These are phyloP conservation scores for Thalia dealbata DNA, from an alignment of 176 grass and related monocot genomes.

Conservation along the genomic window DNA sequence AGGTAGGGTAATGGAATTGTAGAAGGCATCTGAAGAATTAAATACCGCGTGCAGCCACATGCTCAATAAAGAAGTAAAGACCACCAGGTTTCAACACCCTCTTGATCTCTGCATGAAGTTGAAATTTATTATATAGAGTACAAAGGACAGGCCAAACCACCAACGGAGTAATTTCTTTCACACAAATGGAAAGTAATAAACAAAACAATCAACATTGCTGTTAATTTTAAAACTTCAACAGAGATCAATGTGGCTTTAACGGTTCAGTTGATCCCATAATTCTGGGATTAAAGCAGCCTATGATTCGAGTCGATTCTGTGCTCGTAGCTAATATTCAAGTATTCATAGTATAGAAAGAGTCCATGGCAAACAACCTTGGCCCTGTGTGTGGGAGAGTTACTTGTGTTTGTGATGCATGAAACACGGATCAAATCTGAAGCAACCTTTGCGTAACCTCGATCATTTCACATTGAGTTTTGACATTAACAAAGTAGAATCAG, in stretches of 20 bases:
- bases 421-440: neutral
- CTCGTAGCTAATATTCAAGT: neutral
- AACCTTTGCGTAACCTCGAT: neutral
- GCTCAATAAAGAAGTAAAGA: slow-evolving; percentile 74
- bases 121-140: slow-evolving; percentile 1
- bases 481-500: neutral
- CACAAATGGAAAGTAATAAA: neutral
- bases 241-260: no score
- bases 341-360: neutral
- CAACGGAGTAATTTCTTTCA: neutral
- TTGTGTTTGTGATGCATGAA: neutral
- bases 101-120: slow-evolving; percentile 45
- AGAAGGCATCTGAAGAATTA: neutral
- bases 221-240: no score
- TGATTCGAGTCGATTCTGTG: no score
- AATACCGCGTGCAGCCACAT: slow-evolving; percentile 63
- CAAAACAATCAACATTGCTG: no score
- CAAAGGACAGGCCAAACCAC: neutral
- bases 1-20: neutral
- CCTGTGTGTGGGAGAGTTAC: neutral
- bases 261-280: no score
- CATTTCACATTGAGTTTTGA: neutral
- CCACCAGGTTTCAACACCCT: slow-evolving; percentile 75
- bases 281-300: neutral
- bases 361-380: neutral